Evolutionary conservation across 2,329 filamentous ascomycete genomes (phyloP).

Genomic region (Penicillium sp.): DNA sequence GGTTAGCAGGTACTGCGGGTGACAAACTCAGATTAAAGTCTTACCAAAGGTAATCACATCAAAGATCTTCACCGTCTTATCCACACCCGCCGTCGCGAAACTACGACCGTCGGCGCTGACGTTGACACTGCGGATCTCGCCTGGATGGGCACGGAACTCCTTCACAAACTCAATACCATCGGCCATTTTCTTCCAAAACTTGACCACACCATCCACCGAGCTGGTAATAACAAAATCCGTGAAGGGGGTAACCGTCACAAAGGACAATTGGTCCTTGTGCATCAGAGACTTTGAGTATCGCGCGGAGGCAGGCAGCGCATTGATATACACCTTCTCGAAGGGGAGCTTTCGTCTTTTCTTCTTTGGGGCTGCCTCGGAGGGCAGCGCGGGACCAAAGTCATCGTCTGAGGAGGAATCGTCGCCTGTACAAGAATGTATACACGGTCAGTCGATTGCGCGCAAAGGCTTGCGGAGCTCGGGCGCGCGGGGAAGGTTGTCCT

Average conservation of each 20-base stretch:
- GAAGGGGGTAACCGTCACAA: conserved; percentile 82
- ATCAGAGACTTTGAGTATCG: conserved; percentile 96
- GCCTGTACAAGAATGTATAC: conserved; percentile 25
- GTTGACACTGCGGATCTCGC: conserved; percentile 82
- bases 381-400: conserved; percentile 91
- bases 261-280: conserved; percentile 95
- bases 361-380: conserved; percentile 77
- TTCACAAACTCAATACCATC: conserved; percentile 97
- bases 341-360: conserved; percentile 91
- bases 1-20: conserved; percentile 8
- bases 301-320: conserved; percentile 78
- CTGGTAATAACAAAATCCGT: conserved; percentile 97
- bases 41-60: conserved; percentile 77
- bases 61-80: conserved; percentile 60
- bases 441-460: conserved; percentile 23
- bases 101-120: conserved; percentile 89
- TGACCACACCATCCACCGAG: conserved; percentile 93
- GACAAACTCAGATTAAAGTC: background rate
- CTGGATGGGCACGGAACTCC: conserved; percentile 89
- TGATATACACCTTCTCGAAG: conserved; percentile 93
- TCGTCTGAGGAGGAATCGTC: conserved; percentile 73
- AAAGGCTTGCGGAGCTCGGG: conserved; percentile 22
- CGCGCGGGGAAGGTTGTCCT: conserved; percentile 18
- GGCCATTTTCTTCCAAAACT: conserved; percentile 97
- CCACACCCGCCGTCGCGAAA: conserved; percentile 81